Conservation (phyloP, 306 rosid genomes). For the Lotus japonicus region DNA sequence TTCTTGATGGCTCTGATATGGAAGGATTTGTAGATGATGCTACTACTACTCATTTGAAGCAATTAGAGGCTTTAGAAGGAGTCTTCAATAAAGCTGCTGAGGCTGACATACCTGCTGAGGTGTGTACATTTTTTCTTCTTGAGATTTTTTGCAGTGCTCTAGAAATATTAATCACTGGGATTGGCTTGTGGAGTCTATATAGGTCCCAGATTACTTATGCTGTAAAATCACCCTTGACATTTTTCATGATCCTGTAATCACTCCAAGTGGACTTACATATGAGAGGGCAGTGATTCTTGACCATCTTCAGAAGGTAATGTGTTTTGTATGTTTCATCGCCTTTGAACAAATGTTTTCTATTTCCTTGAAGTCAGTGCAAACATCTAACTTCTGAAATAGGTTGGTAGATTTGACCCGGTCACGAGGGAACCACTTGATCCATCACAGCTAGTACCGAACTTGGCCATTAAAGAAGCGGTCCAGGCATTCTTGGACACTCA, state of each 20-base stretch:
- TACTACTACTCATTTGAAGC: slow-evolving; percentile 30
- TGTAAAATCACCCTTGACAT: slow-evolving; percentile 83
- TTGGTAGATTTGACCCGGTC: slow-evolving; percentile 77
- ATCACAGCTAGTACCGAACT: slow-evolving; percentile 61
- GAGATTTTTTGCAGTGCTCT: neutral
- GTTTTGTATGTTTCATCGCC: slow-evolving; percentile 12
- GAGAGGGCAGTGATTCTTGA: slow-evolving; percentile 87
- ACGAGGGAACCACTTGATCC: slow-evolving; percentile 61
- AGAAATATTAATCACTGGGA: neutral
- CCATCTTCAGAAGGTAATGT: slow-evolving; percentile 73
- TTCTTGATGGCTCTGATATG: slow-evolving; percentile 15
- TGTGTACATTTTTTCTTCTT: neutral
- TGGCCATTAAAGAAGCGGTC: slow-evolving; percentile 80
- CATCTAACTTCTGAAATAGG: slow-evolving; percentile 37
- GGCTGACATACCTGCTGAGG: slow-evolving; percentile 64
- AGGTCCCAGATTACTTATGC: slow-evolving; percentile 92
- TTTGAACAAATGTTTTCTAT: neutral
- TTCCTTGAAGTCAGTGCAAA: neutral
- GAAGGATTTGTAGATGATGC: slow-evolving; percentile 70
- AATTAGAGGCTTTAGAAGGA: slow-evolving; percentile 42
- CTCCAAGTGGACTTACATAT: slow-evolving; percentile 84
- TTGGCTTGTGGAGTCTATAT: slow-evolving; percentile 8
- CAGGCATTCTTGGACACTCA: slow-evolving; percentile 61
- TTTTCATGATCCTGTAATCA: slow-evolving; percentile 92
- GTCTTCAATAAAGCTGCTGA: slow-evolving; percentile 61